A percentile compares a stretch with the other conserved stretches of the same genome.
These are phyloP conservation scores for Chalciporus sphaerocephalus DNA, from an alignment of 768 basidiomycete species.

Conservation along the genomic window DNA sequence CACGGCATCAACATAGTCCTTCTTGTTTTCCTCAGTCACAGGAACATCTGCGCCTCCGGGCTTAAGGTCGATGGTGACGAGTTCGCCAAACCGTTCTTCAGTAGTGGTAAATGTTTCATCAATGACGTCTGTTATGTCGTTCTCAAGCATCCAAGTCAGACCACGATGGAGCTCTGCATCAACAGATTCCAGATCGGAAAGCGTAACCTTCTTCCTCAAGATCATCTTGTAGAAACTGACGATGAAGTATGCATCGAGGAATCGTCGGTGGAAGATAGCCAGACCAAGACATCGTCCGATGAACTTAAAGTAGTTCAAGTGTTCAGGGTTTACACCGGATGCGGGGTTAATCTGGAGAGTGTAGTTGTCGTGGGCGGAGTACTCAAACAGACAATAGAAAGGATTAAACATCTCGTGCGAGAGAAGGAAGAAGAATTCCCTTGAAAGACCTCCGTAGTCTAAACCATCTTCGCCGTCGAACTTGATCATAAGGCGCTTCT, in stretches of 20 bases:
- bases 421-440: slow-evolving; percentile 99
- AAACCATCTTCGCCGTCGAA: slow-evolving; percentile 99
- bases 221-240: slow-evolving; percentile 99
- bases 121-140: slow-evolving; percentile 97
- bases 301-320: slow-evolving; percentile 99
- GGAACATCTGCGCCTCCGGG: slow-evolving; percentile 79
- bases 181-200: slow-evolving; percentile 93
- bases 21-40: slow-evolving; percentile 98
- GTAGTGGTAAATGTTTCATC: slow-evolving; percentile 97
- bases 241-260: slow-evolving; percentile 99
- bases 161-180: slow-evolving; percentile 94
- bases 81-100: slow-evolving; percentile 97
- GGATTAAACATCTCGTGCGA: slow-evolving; percentile 99
- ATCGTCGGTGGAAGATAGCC: slow-evolving; percentile 98
- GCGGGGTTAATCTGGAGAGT: slow-evolving; percentile 99
- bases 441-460: slow-evolving; percentile 96
- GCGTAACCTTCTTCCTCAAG: slow-evolving; percentile 91
- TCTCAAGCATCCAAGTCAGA: slow-evolving; percentile 98
- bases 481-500: slow-evolving; percentile 99
- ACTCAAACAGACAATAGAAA: slow-evolving; percentile 99
- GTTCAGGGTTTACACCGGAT: slow-evolving; percentile 97
- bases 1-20: slow-evolving; percentile 91
- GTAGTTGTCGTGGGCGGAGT: slow-evolving; percentile 99
- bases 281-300: slow-evolving; percentile 94
- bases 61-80: slow-evolving; percentile 94